A percentile compares a stretch with the other conserved stretches of the same genome.
Evolutionary conservation across 768 basidiomycete genomes (phyloP).

Genomic region (Podaxis carcinomalis): DNA sequence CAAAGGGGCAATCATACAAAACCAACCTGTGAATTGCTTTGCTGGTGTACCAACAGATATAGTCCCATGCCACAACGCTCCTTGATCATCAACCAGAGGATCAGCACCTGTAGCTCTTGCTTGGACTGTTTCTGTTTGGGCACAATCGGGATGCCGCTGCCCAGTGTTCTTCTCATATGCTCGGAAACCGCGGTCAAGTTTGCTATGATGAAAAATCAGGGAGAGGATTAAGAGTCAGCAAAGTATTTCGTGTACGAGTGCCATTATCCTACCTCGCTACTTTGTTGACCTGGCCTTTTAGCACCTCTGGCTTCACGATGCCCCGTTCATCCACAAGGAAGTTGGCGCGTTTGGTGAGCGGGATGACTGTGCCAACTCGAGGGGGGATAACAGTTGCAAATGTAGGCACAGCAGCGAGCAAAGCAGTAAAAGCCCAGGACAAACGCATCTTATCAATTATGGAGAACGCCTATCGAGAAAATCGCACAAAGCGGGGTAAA

Average conservation of each 20-base stretch:
- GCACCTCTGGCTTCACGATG: constrained; percentile 18
- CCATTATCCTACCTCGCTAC: constrained; percentile 14
- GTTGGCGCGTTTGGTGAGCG: constrained; percentile 23
- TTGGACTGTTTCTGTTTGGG: constrained; percentile 9
- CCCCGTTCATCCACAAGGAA: constrained; percentile 19
- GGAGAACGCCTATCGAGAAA: not conserved
- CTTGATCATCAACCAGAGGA: constrained; percentile 30
- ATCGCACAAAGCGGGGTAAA: not conserved
- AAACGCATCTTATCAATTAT: constrained; percentile 2
- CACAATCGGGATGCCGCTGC: constrained; percentile 27
- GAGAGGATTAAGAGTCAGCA: not conserved
- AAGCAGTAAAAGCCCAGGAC: constrained; percentile 2
- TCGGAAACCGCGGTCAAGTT: constrained; percentile 36
- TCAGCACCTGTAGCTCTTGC: constrained; percentile 26
- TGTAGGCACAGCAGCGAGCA: constrained; percentile 5
- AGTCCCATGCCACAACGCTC: constrained; percentile 40
- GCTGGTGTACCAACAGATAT: constrained; percentile 47
- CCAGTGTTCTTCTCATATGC: constrained; percentile 46
- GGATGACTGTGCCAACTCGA: constrained; percentile 17
- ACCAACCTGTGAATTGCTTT: constrained; percentile 34
- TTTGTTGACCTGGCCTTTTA: constrained; percentile 20
- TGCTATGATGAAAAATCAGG: constrained; percentile 25
- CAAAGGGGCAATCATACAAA: not conserved
- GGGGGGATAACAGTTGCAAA: constrained; percentile 13
- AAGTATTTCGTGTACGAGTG: not conserved